phyloP scores from a whole-genome alignment of 768 basidiomycete species.

The Pulveroboletus sp. region DNA sequence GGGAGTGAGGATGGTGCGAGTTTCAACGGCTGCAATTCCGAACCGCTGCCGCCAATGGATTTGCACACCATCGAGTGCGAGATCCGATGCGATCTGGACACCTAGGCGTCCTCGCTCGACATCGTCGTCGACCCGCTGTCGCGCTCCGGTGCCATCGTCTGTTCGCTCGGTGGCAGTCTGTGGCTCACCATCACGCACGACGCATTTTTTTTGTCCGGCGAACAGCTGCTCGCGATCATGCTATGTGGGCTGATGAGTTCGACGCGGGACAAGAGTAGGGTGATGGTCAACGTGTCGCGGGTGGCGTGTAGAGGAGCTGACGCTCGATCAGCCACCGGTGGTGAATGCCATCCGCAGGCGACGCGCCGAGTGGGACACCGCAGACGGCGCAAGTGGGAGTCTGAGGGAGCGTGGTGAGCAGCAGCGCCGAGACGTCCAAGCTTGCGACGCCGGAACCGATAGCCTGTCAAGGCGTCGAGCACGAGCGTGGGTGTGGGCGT shows the following conservation, averaged over 20 bases:
- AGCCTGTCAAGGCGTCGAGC: too few species aligned
- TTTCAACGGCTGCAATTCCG: neutral
- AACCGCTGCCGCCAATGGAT: conserved; percentile 16
- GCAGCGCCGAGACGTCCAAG: conserved; percentile 17
- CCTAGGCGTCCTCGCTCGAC: conserved; percentile 80
- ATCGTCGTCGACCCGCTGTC: conserved; percentile 93
- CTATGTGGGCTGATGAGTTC: conserved; percentile 57
- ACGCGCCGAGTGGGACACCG: conserved; percentile 71
- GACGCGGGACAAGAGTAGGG: conserved; percentile 72
- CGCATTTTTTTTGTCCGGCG: conserved; percentile 68
- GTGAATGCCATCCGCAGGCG: conserved; percentile 64
- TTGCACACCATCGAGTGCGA: conserved; percentile 77
- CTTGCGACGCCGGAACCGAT: conserved; percentile 20
- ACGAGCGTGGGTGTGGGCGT: too few species aligned
- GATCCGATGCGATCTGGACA: conserved; percentile 86
- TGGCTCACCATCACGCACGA: conserved; percentile 94
- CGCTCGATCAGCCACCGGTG: conserved; percentile 89
- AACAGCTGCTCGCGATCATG: conserved; percentile 70
- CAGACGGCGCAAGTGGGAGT: conserved; percentile 37
- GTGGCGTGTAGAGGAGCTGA: conserved; percentile 84
- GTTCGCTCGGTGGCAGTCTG: conserved; percentile 82
- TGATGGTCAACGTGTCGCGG: conserved; percentile 87
- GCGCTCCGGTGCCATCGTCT: conserved; percentile 73
- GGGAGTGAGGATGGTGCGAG: conserved; percentile 13
- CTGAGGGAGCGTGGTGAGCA: conserved; percentile 10